Percentiles rank a stretch among this genome's conserved stretches.
These are phyloP conservation scores for Venturia asperata DNA, from an alignment of 2,329 filamentous ascomycete species.

Conservation along the genomic window DNA sequence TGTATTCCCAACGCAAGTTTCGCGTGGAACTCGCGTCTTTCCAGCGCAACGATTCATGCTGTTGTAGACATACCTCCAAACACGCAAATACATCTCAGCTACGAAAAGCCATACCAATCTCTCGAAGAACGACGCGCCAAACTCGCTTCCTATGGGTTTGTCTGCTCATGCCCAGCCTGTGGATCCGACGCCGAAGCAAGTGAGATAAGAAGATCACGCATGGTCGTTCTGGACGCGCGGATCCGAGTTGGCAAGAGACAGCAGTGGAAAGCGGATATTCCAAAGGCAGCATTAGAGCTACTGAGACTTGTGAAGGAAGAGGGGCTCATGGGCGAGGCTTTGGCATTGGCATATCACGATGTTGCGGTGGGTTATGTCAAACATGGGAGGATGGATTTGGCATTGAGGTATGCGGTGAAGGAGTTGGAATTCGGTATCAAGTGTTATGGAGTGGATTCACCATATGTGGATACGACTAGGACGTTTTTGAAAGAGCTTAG, in stretches of 20 bases:
- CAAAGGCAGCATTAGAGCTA: constrained; percentile 23
- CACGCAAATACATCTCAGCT: constrained; percentile 7
- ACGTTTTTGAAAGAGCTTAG: constrained; percentile 11
- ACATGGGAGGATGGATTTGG: constrained; percentile 22
- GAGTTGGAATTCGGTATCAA: constrained; percentile 22
- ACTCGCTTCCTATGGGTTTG: constrained; percentile 10
- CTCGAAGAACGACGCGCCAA: constrained; percentile 1
- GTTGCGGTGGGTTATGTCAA: constrained; percentile 23
- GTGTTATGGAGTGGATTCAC: constrained; percentile 22
- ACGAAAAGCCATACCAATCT: constrained; percentile 8
- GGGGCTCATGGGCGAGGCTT: constrained; percentile 23
- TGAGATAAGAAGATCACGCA: constrained; percentile 23
- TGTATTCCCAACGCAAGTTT: constrained; percentile 14
- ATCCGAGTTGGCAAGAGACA: constrained; percentile 22
- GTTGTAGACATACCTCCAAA: constrained; percentile 3
- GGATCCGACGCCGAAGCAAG: constrained; percentile 16
- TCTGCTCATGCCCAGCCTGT: constrained; percentile 12
- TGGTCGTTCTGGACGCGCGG: constrained; percentile 22
- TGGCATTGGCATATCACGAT: constrained; percentile 24
- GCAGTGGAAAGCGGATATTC: constrained; percentile 22
- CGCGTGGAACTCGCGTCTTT: constrained; percentile 14
- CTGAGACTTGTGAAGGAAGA: constrained; percentile 23
- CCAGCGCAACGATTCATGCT: constrained; percentile 6
- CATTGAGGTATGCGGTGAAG: constrained; percentile 21
- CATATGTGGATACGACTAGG: constrained; percentile 20